Base-by-base conservation (phyloP, 331 rosid genomes). In the Stylosanthes scabra region DNA sequence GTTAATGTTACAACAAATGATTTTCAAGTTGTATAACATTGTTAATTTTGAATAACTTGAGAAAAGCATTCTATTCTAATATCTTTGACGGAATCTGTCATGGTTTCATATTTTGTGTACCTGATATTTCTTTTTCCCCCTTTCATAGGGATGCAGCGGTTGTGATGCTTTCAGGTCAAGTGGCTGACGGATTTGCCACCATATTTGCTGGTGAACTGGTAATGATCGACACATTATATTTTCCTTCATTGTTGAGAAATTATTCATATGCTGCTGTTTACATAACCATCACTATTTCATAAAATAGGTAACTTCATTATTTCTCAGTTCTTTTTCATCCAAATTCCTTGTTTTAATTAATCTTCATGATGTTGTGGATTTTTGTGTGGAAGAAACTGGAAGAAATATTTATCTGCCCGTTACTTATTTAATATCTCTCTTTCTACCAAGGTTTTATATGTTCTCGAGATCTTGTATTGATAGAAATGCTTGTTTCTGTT, bases 91-190 rank as follows among this genome's bases (percentile, higher is more conserved):
- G 63, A 44, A 52, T 49, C n/a, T 47, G 41, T 28, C 37, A 63
- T 71, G 15, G 34, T 63, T 68, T 45, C 74, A 68, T 64, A 16
- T 52, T 74, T 45, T 20, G 2, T 20, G 39, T 5, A 58, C 64
- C 31, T 76, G 11, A 42, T 50, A 69, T 72, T 11, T 52, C 25
- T 16, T 20, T 5, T 49, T 14, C 52, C 11, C 47, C 61, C 10
- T 66, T 77, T 72, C 29, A 59, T 71, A 94, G 99, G 90, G 59
- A 83, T 88, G 96, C 97, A 28, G 97, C 99, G 58, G 57, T 13
- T 37, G 97, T 94, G 71, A 89, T 94, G 99, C 95, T 94, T 78
- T 89, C 96, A 16, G 99, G 99, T 89, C 99, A 91, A 78, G 81
- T 94, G 68, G 99, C 96, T 70, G 96, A 94, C 84, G 99, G 87